Conservation (phyloP, 2,329 filamentous ascomycete species). For the Penicillium verrucosum region DNA sequence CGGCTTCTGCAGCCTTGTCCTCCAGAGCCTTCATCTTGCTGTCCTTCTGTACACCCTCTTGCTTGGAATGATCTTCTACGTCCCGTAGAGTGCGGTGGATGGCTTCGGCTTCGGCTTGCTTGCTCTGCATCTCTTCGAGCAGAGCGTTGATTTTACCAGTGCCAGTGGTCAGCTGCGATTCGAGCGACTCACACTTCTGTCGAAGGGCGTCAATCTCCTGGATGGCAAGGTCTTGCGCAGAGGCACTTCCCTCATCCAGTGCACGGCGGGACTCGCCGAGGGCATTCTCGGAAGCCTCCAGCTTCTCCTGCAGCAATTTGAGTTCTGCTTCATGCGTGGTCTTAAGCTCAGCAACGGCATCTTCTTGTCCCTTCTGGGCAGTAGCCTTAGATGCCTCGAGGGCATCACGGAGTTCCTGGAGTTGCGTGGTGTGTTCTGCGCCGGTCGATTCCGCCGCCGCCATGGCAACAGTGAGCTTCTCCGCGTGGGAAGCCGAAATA, state of each 20-base stretch:
- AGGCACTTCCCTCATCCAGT: constrained; percentile 33
- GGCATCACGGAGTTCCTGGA: constrained; percentile 35
- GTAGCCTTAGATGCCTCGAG: constrained; percentile 31
- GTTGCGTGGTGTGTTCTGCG: constrained; percentile 29
- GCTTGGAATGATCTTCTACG: constrained; percentile 37
- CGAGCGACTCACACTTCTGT: constrained; percentile 34
- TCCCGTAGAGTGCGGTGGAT: constrained; percentile 38
- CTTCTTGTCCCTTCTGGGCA: constrained; percentile 30
- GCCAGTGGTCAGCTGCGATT: constrained; percentile 31
- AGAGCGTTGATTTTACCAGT: constrained; percentile 35
- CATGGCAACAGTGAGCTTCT: constrained; percentile 34
- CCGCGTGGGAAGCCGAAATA: constrained; percentile 29
- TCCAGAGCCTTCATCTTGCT: constrained; percentile 33
- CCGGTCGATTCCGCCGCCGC: constrained; percentile 31
- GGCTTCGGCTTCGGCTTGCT: constrained; percentile 36
- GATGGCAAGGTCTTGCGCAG: constrained; percentile 33
- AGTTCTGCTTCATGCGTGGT: constrained; percentile 32
- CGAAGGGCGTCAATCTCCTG: constrained; percentile 38
- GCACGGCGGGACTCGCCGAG: constrained; percentile 33
- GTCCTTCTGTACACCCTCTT: constrained; percentile 38
- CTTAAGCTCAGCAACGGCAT: constrained; percentile 33
- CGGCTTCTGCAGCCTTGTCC: constrained; percentile 34
- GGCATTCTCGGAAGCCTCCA: constrained; percentile 34
- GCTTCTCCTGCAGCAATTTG: constrained; percentile 34
- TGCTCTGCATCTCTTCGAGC: constrained; percentile 34